A percentile compares a stretch with the other conserved stretches of the same genome.
These are phyloP conservation scores for Ceratocystis destructans DNA, from an alignment of 2,329 filamentous ascomycete species.

Conservation along the genomic window DNA sequence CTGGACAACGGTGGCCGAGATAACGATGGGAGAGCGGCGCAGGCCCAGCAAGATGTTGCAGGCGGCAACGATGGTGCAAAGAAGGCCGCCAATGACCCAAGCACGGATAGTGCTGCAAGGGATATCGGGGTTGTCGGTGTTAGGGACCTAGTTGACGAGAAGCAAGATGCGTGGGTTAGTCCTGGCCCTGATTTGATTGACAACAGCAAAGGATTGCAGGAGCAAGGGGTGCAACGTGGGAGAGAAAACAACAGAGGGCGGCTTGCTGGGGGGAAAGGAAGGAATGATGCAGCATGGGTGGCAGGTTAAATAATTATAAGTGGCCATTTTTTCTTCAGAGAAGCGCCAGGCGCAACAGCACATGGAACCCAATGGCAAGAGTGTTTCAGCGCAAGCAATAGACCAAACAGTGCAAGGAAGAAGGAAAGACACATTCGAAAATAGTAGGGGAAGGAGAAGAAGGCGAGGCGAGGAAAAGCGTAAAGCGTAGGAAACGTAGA, in stretches of 20 bases:
- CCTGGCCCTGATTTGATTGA: too few species aligned
- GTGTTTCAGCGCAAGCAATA: too few species aligned
- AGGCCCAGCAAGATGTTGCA: constrained; percentile 41
- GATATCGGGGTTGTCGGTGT: constrained; percentile 38
- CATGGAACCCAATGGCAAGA: too few species aligned
- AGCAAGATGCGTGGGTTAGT: too few species aligned
- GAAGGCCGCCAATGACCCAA: constrained; percentile 43
- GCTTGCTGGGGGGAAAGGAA: too few species aligned
- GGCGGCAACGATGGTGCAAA: constrained; percentile 44
- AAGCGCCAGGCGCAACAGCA: too few species aligned
- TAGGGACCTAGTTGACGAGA: constrained; percentile 14
- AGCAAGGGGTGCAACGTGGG: background rate
- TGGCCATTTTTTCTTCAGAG: too few species aligned
- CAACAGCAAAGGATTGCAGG: background rate
- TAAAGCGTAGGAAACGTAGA: constrained; percentile 34
- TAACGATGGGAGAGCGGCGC: constrained; percentile 37
- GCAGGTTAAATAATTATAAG: too few species aligned
- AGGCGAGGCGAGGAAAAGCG: constrained; percentile 20
- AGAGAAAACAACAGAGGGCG: background rate
- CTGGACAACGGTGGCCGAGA: constrained; percentile 42
- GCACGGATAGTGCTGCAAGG: constrained; percentile 45
- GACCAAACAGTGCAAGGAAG: background rate
- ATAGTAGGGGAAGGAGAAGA: background rate
- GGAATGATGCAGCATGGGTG: too few species aligned
- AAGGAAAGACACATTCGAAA: constrained; percentile 27